A percentile compares a stretch with the other conserved stretches of the same genome.
These are phyloP conservation scores for Acacia pycnantha DNA, from an alignment of 331 rosid species.

Conservation along the genomic window DNA sequence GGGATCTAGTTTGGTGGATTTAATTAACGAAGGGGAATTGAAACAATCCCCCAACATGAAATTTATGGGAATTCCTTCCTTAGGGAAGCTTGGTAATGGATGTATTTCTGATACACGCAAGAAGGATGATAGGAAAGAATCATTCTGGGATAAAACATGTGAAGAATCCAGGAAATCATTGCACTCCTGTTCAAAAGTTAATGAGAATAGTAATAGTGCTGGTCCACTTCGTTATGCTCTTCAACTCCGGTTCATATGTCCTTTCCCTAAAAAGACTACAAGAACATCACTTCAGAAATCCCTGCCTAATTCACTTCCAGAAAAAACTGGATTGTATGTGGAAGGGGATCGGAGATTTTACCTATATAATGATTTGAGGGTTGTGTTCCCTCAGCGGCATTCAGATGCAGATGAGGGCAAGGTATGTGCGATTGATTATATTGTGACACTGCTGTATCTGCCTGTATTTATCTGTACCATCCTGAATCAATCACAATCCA, in stretches of 20 bases:
- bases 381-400: constrained; percentile 89
- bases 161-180: constrained; percentile 50
- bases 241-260: constrained; percentile 83
- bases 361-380: constrained; percentile 75
- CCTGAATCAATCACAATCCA: neutral
- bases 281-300: constrained; percentile 54
- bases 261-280: constrained; percentile 49
- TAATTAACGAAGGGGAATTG: constrained; percentile 36
- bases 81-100: constrained; percentile 32
- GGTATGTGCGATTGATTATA: constrained; percentile 49
- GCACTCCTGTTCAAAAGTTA: constrained; percentile 47
- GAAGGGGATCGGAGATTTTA: constrained; percentile 72
- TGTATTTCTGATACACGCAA: constrained; percentile 23
- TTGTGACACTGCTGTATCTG: neutral
- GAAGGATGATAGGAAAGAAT: constrained; percentile 48
- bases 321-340: constrained; percentile 41
- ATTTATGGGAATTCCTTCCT: constrained; percentile 26
- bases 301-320: constrained; percentile 47
- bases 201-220: constrained; percentile 44
- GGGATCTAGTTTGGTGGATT: constrained; percentile 42
- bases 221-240: constrained; percentile 87
- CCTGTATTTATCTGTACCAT: neutral
- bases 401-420: constrained; percentile 93
- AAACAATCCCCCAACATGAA: constrained; percentile 33
- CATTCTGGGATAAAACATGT: constrained; percentile 46